Evolutionary conservation across 148 eudicot species (phyloP).

Genomic region (Nepenthes mirabilis): DNA sequence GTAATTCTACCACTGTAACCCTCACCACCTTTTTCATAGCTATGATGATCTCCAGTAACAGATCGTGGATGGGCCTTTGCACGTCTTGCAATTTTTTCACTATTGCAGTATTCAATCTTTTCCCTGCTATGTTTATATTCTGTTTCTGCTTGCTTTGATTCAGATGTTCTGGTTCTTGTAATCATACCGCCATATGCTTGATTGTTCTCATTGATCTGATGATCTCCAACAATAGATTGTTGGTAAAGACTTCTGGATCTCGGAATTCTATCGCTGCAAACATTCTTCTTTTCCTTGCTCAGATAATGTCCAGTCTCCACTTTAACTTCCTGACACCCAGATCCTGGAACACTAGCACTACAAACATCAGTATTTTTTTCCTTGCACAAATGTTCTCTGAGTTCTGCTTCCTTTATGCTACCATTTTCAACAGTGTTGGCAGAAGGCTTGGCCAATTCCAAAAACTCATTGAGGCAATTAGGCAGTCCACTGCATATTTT

Average conservation of each 20-base stretch:
- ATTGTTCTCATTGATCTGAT: conserved; percentile 9
- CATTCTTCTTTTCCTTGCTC: conserved; percentile 7
- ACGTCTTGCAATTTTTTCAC: too few species aligned
- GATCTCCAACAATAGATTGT: conserved; percentile 2
- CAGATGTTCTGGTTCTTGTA: too few species aligned
- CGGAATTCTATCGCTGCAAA: conserved; percentile 5
- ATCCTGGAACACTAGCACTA: conserved; percentile 3
- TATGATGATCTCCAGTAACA: too few species aligned
- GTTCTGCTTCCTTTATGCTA: conserved; percentile 1
- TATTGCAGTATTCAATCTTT: too few species aligned
- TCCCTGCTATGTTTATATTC: too few species aligned
- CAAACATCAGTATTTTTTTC: conserved; percentile 7
- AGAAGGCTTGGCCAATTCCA: conserved; percentile 11
- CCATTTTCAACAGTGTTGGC: conserved; percentile 4
- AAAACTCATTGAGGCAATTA: conserved; percentile 4
- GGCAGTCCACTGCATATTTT: conserved; percentile 5
- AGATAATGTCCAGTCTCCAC: conserved; percentile 5
- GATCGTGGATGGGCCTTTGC: too few species aligned
- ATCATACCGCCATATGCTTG: not conserved
- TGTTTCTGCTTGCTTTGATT: too few species aligned
- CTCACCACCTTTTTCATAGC: too few species aligned
- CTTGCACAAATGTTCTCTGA: conserved; percentile 11
- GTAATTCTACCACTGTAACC: conserved; percentile 9
- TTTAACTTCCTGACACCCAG: conserved; percentile 1
- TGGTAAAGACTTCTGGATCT: conserved; percentile 6